Percentiles rank a stretch among this genome's conserved stretches.
phyloP scores from a whole-genome alignment of 2,329 filamentous ascomycete genomes.

The Botryotinia narcissicola region DNA sequence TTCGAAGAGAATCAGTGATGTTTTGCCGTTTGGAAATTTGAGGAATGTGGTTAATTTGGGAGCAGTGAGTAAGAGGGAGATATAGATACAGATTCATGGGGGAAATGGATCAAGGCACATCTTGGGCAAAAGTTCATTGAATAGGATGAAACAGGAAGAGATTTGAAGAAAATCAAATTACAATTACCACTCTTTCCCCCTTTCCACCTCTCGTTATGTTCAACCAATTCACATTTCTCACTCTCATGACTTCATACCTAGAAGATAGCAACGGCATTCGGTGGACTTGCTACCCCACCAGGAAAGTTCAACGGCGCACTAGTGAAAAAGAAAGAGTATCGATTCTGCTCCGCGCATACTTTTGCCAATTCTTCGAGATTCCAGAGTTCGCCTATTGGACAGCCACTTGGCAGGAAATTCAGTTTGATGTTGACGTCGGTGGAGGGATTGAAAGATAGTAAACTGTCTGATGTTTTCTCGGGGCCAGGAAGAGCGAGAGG shows the following conservation, averaged over 20 bases:
- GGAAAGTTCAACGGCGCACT: conserved; percentile 54
- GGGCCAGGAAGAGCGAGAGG: neutral
- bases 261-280: conserved; percentile 33
- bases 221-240: neutral
- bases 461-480: neutral
- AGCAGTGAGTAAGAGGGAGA: neutral
- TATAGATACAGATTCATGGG: neutral
- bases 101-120: neutral
- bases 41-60: conserved; percentile 59
- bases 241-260: neutral
- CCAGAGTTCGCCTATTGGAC: conserved; percentile 36
- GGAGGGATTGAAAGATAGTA: neutral
- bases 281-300: conserved; percentile 31
- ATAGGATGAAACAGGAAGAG: neutral
- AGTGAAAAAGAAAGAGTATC: conserved; percentile 62
- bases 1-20: conserved; percentile 75
- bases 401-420: conserved; percentile 30
- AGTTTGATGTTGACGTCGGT: neutral
- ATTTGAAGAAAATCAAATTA: neutral
- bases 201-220: neutral
- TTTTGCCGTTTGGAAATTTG: conserved; percentile 83
- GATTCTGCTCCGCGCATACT: conserved; percentile 50
- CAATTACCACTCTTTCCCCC: neutral
- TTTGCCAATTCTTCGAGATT: conserved; percentile 36
- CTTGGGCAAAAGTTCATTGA: too few relatives aligned